Conservation (phyloP, 495 filamentous ascomycete genomes). For the Cladorrhinum samala region DNA sequence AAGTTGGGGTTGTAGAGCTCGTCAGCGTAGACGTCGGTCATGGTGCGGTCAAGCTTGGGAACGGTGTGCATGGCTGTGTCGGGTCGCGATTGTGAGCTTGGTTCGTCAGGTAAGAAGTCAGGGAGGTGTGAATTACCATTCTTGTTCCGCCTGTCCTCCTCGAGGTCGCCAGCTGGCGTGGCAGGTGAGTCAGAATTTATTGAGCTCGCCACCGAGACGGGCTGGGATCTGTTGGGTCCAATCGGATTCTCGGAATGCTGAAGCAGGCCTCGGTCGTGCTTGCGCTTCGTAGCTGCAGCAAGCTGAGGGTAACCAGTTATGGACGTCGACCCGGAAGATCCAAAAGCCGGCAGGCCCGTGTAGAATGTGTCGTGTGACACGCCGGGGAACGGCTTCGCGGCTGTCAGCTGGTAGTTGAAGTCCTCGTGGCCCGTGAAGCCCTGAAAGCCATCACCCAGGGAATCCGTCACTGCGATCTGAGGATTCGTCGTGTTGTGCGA, state of each 20-base stretch:
- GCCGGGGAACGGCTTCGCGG: conserved; percentile 27
- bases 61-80: conserved; percentile 49
- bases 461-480: conserved; percentile 45
- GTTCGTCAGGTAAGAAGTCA: conserved; percentile 47
- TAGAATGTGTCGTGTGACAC: conserved; percentile 31
- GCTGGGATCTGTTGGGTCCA: conserved; percentile 32
- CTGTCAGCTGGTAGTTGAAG: conserved; percentile 33
- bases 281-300: conserved; percentile 28
- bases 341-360: conserved; percentile 24
- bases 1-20: conserved; percentile 73
- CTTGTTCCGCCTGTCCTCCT: conserved; percentile 42
- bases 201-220: conserved; percentile 45
- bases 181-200: conserved; percentile 49
- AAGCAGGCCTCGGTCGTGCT: conserved; percentile 31
- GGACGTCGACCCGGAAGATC: conserved; percentile 11
- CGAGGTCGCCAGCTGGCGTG: conserved; percentile 44
- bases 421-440: conserved; percentile 32
- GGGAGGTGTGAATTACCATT: conserved; percentile 35
- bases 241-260: conserved; percentile 32
- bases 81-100: conserved; percentile 34
- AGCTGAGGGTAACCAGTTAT: conserved; percentile 23
- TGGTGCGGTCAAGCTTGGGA: conserved; percentile 78
- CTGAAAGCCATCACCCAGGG: conserved; percentile 32
- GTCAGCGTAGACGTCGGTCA: conserved; percentile 79
- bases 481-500: conserved; percentile 46